Base-by-base conservation (phyloP, 148 eudicot genomes). In the Oxyria digyna region DNA sequence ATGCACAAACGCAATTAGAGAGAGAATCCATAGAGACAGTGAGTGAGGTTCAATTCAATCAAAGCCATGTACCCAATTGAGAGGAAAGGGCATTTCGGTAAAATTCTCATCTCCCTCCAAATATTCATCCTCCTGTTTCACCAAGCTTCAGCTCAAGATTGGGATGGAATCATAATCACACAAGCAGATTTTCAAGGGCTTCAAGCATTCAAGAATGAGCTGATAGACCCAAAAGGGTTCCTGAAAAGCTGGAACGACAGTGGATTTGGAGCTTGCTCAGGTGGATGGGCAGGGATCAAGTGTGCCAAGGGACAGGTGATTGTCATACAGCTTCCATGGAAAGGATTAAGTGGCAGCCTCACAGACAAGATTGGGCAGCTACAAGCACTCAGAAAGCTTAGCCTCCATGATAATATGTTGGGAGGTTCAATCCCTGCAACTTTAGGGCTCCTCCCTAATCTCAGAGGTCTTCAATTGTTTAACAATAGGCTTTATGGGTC, bases 231-330 rank as follows among this genome's bases (percentile, higher is more conserved):
- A 32, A 84, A 80, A 69, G 97, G 97, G 55, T 84, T 72, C 71
- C 68, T 87, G 40, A 81, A 12, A 11, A 84, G 85, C 72, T 90
- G 97, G 97, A 90, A 90, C 49, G 91, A 84, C 59, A 79, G 76
- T 23, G 91, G 97, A 0, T 77, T 71, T 14, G 87, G 87, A 4
- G 95, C 91, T 9, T 88, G 95, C 70, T 88, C 91, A 0, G 95
- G 91, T 42, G 84, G 87, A 4, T 91, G 97, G 97, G 62, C 32
- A 11, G 97, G 97, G 0, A 88, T 91, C 49, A 91, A 87, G 74
- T 91, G 97, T 79, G 94, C 97, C 6, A 72, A 91, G 71, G 97
- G 97, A 12, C 91, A 87, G 78, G 97, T 91, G 0, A 91, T 88
- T 64, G 94, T 88, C 2, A 84, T 91, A 63, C 94, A 91, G 73